A percentile compares a stretch with the other conserved stretches of the same genome.
phyloP scores from a whole-genome alignment of 2,329 filamentous ascomycete species.

The Ascochyta koolunga region DNA sequence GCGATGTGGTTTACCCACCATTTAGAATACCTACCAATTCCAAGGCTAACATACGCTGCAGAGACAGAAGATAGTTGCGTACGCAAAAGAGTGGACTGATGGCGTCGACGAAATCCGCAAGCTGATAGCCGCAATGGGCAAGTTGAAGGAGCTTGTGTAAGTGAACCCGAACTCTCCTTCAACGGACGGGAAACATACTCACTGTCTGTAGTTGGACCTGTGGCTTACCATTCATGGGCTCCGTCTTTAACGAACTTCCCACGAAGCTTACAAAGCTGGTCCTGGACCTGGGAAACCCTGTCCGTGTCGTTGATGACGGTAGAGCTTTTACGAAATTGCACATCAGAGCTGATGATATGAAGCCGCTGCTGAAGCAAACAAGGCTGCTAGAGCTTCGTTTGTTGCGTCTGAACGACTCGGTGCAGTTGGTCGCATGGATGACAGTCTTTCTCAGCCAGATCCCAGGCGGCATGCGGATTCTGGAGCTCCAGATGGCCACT shows the following conservation, averaged over 20 bases:
- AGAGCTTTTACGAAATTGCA: conserved; percentile 24
- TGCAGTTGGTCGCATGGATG: conserved; percentile 41
- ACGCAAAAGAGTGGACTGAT: conserved; percentile 24
- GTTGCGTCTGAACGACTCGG: conserved; percentile 34
- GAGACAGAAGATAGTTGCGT: conserved; percentile 2
- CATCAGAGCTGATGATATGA: conserved; percentile 32
- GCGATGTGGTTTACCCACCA: neutral
- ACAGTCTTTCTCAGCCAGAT: conserved; percentile 34
- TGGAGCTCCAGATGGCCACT: conserved; percentile 38
- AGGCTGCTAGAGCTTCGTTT: conserved; percentile 38
- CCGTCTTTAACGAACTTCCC: conserved; percentile 29
- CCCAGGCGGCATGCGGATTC: conserved; percentile 25
- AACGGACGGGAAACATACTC: neutral
- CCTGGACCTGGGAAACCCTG: conserved; percentile 34
- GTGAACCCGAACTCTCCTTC: conserved; percentile 3
- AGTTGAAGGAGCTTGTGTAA: conserved; percentile 38
- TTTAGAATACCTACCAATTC: neutral
- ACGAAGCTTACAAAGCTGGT: conserved; percentile 34
- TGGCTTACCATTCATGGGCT: conserved; percentile 32
- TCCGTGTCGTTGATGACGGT: conserved; percentile 21
- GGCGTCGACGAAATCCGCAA: conserved; percentile 23
- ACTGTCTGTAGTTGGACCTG: conserved; percentile 35
- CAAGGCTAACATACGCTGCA: neutral
- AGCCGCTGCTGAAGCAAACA: conserved; percentile 28
- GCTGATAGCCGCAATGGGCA: conserved; percentile 28